Base-by-base conservation (phyloP, 2,329 filamentous ascomycete species). In the Hysterium pulicare region DNA sequence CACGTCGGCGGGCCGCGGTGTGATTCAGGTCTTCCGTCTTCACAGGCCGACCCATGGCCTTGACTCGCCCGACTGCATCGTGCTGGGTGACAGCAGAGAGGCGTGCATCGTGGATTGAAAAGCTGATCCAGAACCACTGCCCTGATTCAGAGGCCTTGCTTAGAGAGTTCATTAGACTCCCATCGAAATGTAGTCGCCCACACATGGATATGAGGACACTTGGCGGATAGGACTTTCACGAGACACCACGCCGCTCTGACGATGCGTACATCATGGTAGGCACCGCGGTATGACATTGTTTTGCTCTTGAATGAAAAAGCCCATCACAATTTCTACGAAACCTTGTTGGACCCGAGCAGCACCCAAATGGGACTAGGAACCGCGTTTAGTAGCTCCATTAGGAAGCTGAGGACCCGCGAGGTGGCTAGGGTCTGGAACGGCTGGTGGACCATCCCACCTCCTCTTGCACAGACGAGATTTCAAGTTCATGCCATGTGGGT, bases 401-500 rank as follows among this genome's bases (percentile, higher is more conserved):
- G 57, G 58, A 50, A 62, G 59, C 54, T 62, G 45, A 46, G 38
- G 32, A 28, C 41, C 46, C 44, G 45, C 38, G 45, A 53, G 38
- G 45, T 38, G 47, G 49, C 52, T 50, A 52, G 51, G 50, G 47
- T 50, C 51, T 50, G 47, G 58, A 57, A 55, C 55, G 48, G 51
- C 46, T 46, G 45, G 45, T 50, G 44, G 33, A 32, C 37, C 23
- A 53, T 42, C 48, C 51, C 52, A 47, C 42, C 40, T 31, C 19
- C 28, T 41, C 41, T 42, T 44, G 34, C 51, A 49, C 47, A 51
- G 50, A 58, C 50, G 58, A 52, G 61, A 58, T 58, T 41, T 34
- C 50, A 42, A 55, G 46, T 55, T 61, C 50, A 58, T 62, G 61
- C 59, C 47, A 48, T 47, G 51, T 38, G 35, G 36, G 30, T 19